These are phyloP conservation scores for Nitzschia sp. DNA, from an alignment of 108 stramenopile species.

Conservation along the genomic window DNA sequence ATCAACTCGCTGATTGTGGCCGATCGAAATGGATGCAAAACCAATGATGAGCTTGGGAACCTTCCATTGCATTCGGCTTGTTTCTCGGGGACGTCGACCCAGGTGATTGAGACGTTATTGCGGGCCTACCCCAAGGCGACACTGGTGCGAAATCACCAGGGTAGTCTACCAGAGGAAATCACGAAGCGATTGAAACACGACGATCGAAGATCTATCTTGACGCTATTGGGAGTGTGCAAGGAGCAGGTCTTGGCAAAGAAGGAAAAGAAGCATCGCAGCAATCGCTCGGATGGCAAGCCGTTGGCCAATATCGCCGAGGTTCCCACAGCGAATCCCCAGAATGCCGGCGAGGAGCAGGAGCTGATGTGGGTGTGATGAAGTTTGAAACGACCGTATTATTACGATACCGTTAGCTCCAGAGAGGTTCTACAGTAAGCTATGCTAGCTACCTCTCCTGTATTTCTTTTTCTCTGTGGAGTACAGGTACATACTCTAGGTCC, in stretches of 20 bases:
- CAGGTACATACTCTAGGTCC: no score
- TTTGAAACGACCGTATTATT: neutral
- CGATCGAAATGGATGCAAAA: constrained; percentile 52
- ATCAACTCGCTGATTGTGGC: constrained; percentile 51
- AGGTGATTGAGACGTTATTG: constrained; percentile 54
- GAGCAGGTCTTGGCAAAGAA: constrained; percentile 33
- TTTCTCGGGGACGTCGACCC: constrained; percentile 70
- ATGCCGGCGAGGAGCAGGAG: constrained; percentile 10
- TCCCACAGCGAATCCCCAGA: constrained; percentile 20
- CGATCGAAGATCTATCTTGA: constrained; percentile 62
- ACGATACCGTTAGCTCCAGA: no score
- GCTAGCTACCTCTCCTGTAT: no score
- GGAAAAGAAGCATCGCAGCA: constrained; percentile 30
- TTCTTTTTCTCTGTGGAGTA: no score
- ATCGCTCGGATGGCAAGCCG: constrained; percentile 29
- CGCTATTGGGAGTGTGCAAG: constrained; percentile 19
- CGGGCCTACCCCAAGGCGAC: constrained; percentile 69
- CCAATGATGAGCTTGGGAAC: constrained; percentile 75
- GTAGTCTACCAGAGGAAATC: constrained; percentile 76
- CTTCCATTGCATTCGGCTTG: constrained; percentile 80
- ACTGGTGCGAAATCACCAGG: constrained; percentile 69
- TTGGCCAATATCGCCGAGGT: neutral
- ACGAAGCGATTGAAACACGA: constrained; percentile 65
- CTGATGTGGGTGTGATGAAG: constrained; percentile 35
- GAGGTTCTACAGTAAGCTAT: no score